Conservation (phyloP, 768 basidiomycete genomes). For the Rhodocollybia butyracea region DNA sequence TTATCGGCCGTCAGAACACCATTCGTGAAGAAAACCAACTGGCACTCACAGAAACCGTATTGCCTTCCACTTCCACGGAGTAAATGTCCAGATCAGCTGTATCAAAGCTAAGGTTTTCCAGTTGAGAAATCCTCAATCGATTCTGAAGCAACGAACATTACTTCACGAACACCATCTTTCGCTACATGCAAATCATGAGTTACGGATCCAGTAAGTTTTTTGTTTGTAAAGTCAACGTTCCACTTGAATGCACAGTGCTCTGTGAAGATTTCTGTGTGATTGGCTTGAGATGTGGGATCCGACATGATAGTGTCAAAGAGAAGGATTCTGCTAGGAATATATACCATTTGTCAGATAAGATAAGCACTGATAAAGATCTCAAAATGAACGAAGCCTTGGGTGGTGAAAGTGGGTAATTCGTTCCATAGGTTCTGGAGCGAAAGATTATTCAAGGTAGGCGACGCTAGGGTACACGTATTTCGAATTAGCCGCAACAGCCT, state of each 20-base stretch:
- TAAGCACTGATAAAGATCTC: too few species aligned
- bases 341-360: too few species aligned
- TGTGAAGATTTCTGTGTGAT: conserved; percentile 66
- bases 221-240: conserved; percentile 66
- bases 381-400: too few species aligned
- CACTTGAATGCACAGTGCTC: conserved; percentile 74
- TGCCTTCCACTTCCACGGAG: conserved; percentile 49
- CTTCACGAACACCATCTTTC: conserved; percentile 49
- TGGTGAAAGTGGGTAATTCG: too few species aligned
- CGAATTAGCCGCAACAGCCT: too few species aligned
- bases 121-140: too few species aligned
- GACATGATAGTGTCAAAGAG: conserved; percentile 4
- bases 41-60: conserved; percentile 40
- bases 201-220: conserved; percentile 62
- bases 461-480: too few species aligned
- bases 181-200: conserved; percentile 58
- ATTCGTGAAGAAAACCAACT: not conserved
- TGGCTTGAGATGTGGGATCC: conserved; percentile 81
- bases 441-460: too few species aligned
- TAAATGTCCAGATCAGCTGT: conserved; percentile 64
- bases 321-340: too few species aligned
- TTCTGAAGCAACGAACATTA: conserved; percentile 39
- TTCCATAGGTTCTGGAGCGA: too few species aligned
- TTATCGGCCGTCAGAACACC: too few species aligned
- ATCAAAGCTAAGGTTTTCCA: conserved; percentile 56